phyloP scores from a whole-genome alignment of 2,329 filamentous ascomycete genomes.

The Cladosporium sp. region DNA sequence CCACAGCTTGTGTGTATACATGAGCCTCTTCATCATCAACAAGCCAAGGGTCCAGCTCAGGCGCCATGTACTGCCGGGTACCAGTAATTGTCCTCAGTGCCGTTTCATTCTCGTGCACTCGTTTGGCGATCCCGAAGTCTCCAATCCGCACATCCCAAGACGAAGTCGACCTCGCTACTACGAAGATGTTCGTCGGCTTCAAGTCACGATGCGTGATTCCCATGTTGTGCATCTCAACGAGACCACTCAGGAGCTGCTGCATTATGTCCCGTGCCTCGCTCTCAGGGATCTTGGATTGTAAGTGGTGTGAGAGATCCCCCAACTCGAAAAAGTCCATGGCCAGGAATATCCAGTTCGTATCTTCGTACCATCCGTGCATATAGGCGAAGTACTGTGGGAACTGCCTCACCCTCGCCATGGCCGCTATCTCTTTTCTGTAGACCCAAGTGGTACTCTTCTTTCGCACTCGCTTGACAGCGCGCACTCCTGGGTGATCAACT shows the following conservation, averaged over 20 bases:
- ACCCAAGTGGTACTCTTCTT: background rate
- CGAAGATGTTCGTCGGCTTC: constrained; percentile 37
- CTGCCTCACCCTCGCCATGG: constrained; percentile 11
- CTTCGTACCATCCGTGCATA: constrained; percentile 37
- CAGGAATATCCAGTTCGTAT: constrained; percentile 28
- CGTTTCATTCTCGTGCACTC: constrained; percentile 67
- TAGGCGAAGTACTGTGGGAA: constrained; percentile 26
- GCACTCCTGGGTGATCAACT: background rate
- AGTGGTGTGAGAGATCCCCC: constrained; percentile 33
- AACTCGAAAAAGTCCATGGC: constrained; percentile 37
- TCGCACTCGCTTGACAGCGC: constrained; percentile 1
- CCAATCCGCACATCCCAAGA: constrained; percentile 38
- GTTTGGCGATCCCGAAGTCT: constrained; percentile 48
- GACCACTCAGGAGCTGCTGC: constrained; percentile 32
- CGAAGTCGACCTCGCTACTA: constrained; percentile 21
- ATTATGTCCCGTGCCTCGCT: constrained; percentile 26
- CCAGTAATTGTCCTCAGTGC: constrained; percentile 49
- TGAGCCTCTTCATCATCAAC: too few relatives aligned
- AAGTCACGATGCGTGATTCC: constrained; percentile 36
- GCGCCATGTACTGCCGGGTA: background rate
- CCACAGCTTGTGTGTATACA: too few relatives aligned
- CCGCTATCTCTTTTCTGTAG: constrained; percentile 9
- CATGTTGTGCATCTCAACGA: constrained; percentile 34
- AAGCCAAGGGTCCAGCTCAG: too few relatives aligned
- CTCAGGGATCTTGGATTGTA: constrained; percentile 23